A percentile compares a stretch with the other conserved stretches of the same genome.
phyloP scores from a whole-genome alignment of 179 eudicot species.

The Nepenthes alata region DNA sequence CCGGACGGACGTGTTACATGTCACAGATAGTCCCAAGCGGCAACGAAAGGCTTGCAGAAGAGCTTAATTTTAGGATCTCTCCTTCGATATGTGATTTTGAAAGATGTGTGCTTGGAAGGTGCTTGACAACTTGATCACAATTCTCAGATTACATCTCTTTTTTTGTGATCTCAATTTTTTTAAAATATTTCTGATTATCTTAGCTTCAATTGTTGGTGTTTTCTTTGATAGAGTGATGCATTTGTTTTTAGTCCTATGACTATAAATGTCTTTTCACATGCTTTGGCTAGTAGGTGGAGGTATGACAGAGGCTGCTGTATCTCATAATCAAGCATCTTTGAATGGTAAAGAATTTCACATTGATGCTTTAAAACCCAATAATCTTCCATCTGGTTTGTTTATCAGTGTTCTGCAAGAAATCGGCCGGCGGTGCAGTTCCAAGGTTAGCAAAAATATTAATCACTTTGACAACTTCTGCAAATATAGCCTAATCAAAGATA shows the following conservation, averaged over 20 bases:
- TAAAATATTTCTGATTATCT: too few species aligned
- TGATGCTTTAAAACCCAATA: constrained; percentile 42
- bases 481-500: background rate
- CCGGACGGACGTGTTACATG: too few species aligned
- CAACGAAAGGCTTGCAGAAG: too few species aligned
- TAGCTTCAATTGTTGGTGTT: too few species aligned
- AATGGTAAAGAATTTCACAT: constrained; percentile 31
- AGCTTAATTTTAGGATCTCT: too few species aligned
- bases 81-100: too few species aligned
- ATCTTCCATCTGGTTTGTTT: constrained; percentile 42
- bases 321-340: constrained; percentile 20
- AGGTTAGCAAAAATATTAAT: constrained; percentile 34
- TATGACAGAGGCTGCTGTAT: constrained; percentile 21
- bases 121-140: too few species aligned
- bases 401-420: constrained; percentile 90
- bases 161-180: too few species aligned
- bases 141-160: too few species aligned
- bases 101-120: too few species aligned
- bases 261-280: background rate
- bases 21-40: too few species aligned
- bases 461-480: background rate
- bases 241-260: background rate
- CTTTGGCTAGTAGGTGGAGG: constrained; percentile 12
- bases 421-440: constrained; percentile 79
- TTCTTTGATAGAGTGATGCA: too few species aligned